These are phyloP conservation scores for Phoma sp. DNA, from an alignment of 2,329 filamentous ascomycete genomes.

Conservation along the genomic window DNA sequence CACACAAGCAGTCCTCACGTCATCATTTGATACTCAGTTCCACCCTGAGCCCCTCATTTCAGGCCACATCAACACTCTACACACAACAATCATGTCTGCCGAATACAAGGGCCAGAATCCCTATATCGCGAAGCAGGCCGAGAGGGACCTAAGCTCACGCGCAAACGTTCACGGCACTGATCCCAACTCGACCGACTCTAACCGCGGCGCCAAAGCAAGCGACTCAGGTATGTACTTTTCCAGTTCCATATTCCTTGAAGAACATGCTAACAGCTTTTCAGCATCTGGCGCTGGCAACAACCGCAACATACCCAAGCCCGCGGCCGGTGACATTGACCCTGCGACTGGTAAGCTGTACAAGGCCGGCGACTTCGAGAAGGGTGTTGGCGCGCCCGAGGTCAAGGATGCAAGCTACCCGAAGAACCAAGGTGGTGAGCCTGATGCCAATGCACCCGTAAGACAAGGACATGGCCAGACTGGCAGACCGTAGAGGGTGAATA, in stretches of 20 bases:
- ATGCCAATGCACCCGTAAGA: conserved; percentile 51
- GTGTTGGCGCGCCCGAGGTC: conserved; percentile 57
- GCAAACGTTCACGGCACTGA: conserved; percentile 49
- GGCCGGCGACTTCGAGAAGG: conserved; percentile 57
- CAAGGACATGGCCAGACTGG: conserved; percentile 28
- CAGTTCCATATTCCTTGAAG: background rate
- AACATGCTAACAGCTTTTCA: conserved; percentile 24
- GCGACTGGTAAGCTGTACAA: conserved; percentile 55
- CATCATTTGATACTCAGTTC: background rate
- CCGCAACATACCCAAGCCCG: conserved; percentile 55
- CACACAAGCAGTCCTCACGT: background rate
- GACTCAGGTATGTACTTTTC: conserved; percentile 47
- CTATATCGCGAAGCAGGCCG: conserved; percentile 56
- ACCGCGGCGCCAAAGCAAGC: conserved; percentile 25
- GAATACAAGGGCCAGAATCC: conserved; percentile 53
- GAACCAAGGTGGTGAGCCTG: conserved; percentile 51
- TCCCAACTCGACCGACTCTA: conserved; percentile 22
- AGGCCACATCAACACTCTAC: background rate
- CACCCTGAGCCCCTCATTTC: background rate
- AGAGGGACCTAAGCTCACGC: conserved; percentile 57
- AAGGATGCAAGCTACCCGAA: conserved; percentile 50
- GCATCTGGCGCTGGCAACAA: conserved; percentile 56
- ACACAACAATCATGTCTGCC: conserved; percentile 50
- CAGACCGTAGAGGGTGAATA: background rate
- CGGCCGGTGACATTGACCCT: conserved; percentile 55